Percentiles rank a stretch among this genome's conserved stretches.
Evolutionary conservation across 2,329 filamentous ascomycete genomes (phyloP).

Genomic region (Rasamsonia emersonii): DNA sequence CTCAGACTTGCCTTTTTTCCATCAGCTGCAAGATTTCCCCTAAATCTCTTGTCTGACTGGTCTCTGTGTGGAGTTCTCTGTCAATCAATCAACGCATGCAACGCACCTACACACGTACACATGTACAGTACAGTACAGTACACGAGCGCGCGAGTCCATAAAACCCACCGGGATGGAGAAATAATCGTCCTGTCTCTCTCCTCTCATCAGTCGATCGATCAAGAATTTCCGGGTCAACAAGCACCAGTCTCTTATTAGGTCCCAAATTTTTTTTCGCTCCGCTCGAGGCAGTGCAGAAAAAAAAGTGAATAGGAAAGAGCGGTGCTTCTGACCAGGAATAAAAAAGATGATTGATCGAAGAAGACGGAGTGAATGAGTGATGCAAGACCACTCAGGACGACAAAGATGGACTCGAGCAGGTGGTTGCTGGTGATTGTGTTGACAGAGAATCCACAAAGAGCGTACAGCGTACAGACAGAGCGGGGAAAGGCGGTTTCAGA

Average conservation of each 20-base stretch:
- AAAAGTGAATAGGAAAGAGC: neutral
- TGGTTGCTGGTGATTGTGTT: constrained; percentile 10
- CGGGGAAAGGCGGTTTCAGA: constrained; percentile 21
- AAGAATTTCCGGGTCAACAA: no score
- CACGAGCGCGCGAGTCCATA: no score
- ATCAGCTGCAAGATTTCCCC: constrained; percentile 10
- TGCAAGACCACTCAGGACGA: neutral
- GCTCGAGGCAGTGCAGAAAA: neutral
- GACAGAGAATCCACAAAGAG: constrained; percentile 5
- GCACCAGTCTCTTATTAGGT: neutral
- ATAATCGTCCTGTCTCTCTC: neutral
- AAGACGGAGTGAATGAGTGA: no score
- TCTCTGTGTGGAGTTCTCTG: neutral
- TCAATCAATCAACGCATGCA: no score
- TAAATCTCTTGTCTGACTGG: neutral
- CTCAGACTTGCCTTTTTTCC: constrained; percentile 29
- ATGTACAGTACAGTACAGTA: no score
- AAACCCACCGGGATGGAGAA: no score
- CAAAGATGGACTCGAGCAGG: neutral
- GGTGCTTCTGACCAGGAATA: neutral
- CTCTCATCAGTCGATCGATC: constrained; percentile 13
- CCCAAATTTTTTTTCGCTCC: constrained; percentile 1
- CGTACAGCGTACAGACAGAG: constrained; percentile 4
- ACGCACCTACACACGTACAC: no score
- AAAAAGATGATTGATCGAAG: no score